A percentile compares a stretch with the other conserved stretches of the same genome.
phyloP scores from a whole-genome alignment of 805 yeast genomes.

The Candida hispaniensis region DNA sequence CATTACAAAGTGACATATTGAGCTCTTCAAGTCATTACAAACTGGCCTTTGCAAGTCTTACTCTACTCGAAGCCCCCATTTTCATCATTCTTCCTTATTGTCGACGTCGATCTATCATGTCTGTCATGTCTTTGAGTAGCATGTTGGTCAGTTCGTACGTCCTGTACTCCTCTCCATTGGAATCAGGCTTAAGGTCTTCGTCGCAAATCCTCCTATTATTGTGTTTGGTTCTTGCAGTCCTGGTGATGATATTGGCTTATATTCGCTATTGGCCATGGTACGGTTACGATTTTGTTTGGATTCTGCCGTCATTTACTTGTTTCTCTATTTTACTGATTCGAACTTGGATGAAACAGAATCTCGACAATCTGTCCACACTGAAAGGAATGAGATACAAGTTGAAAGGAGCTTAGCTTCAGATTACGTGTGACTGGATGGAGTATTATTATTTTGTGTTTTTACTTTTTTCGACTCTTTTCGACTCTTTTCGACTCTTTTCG shows the following conservation, averaged over 20 bases:
- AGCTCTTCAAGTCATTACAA: constrained; percentile 21
- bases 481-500: no score
- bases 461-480: no score
- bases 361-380: constrained; percentile 15
- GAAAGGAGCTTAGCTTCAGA: constrained; percentile 22
- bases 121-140: constrained; percentile 25
- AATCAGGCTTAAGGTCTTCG: not conserved
- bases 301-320: constrained; percentile 24
- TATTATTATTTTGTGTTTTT: no score
- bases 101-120: constrained; percentile 20
- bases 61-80: constrained; percentile 28
- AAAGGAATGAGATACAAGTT: constrained; percentile 22
- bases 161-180: constrained; percentile 18
- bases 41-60: constrained; percentile 23
- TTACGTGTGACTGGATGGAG: no score
- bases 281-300: constrained; percentile 27
- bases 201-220: constrained; percentile 15
- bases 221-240: constrained; percentile 20
- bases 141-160: constrained; percentile 22
- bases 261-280: constrained; percentile 23
- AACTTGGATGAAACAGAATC: constrained; percentile 25
- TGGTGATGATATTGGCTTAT: constrained; percentile 21
- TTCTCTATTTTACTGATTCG: constrained; percentile 21
- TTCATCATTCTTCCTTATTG: constrained; percentile 24
- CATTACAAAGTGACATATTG: constrained; percentile 22